Evolutionary conservation across 2,329 filamentous ascomycete species (phyloP).

Genomic region (Aspergillus felis): DNA sequence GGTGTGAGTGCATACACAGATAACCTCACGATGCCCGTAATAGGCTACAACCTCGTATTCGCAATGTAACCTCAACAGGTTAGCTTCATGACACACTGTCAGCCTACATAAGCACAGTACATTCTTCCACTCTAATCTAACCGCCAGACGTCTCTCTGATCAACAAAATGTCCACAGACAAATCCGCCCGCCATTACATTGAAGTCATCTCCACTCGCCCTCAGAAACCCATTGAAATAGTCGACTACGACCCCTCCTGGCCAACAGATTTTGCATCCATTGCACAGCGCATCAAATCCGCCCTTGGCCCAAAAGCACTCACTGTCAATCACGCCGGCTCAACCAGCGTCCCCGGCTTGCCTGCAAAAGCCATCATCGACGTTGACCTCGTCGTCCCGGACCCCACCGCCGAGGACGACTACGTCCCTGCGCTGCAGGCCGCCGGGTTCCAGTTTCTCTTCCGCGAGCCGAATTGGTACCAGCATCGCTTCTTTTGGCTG

Average conservation of each 20-base stretch:
- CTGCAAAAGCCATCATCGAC: constrained; percentile 52
- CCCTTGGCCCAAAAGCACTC: constrained; percentile 19
- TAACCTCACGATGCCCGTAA: too few species aligned
- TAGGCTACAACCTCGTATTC: not conserved
- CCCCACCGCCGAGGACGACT: constrained; percentile 39
- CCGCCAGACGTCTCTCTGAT: too few species aligned
- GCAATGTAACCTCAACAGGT: not conserved
- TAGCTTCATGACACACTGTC: not conserved
- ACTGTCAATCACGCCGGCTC: constrained; percentile 48
- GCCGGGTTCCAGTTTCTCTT: constrained; percentile 46
- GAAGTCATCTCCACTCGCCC: constrained; percentile 5
- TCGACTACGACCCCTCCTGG: constrained; percentile 22
- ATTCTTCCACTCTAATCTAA: too few species aligned
- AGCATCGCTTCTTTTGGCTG: constrained; percentile 47
- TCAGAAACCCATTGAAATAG: constrained; percentile 16
- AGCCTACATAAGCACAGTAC: not conserved
- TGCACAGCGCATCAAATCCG: constrained; percentile 17
- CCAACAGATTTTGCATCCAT: constrained; percentile 13
- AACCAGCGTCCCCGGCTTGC: constrained; percentile 48
- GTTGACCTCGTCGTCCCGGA: constrained; percentile 48
- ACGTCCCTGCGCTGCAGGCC: constrained; percentile 42
- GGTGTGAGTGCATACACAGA: too few species aligned
- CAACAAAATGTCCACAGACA: not conserved
- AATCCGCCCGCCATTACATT: not conserved
- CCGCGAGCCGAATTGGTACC: constrained; percentile 47